A percentile compares a stretch with the other conserved stretches of the same genome.
Evolutionary conservation across 2,329 filamentous ascomycete genomes (phyloP).

Genomic region (Pseudocercospora musae): DNA sequence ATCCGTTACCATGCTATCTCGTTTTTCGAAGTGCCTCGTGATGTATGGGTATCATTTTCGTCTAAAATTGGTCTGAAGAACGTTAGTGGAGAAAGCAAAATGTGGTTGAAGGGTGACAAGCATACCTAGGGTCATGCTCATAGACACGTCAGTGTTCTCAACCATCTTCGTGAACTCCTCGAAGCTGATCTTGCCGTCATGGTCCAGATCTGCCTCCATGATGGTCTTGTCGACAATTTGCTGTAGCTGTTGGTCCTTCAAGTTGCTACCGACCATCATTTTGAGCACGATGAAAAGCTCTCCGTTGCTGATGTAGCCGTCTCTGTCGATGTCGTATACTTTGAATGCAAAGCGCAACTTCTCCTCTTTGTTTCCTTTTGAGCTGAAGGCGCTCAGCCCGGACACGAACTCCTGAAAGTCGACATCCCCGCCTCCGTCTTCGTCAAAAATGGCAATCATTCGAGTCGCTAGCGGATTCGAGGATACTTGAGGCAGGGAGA

Average conservation of each 20-base stretch:
- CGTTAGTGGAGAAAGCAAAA: background rate
- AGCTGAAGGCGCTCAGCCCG: conserved; percentile 90
- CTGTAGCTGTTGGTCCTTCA: conserved; percentile 98
- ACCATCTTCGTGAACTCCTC: conserved; percentile 99
- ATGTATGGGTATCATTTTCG: conserved; percentile 10
- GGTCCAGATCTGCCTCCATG: conserved; percentile 96
- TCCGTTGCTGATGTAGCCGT: conserved; percentile 97
- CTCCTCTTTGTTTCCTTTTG: conserved; percentile 98
- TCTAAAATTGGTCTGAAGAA: conserved; percentile 22
- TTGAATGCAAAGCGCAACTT: conserved; percentile 98
- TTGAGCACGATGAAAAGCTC: conserved; percentile 99
- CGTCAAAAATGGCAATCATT: conserved; percentile 99
- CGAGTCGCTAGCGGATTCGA: conserved; percentile 96
- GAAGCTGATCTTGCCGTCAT: conserved; percentile 97
- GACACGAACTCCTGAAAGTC: conserved; percentile 99
- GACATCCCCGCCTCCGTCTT: conserved; percentile 94
- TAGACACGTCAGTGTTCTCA: conserved; percentile 76
- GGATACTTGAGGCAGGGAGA: conserved; percentile 93
- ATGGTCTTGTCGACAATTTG: conserved; percentile 99
- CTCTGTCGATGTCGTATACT: conserved; percentile 98
- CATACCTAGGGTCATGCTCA: conserved; percentile 66
- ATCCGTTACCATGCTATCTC: background rate
- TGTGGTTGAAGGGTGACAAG: background rate
- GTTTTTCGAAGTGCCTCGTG: conserved; percentile 1
- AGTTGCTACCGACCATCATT: conserved; percentile 99